Base-by-base conservation (phyloP, 768 basidiomycete species). In the Coprinopsis strossmayeri region DNA sequence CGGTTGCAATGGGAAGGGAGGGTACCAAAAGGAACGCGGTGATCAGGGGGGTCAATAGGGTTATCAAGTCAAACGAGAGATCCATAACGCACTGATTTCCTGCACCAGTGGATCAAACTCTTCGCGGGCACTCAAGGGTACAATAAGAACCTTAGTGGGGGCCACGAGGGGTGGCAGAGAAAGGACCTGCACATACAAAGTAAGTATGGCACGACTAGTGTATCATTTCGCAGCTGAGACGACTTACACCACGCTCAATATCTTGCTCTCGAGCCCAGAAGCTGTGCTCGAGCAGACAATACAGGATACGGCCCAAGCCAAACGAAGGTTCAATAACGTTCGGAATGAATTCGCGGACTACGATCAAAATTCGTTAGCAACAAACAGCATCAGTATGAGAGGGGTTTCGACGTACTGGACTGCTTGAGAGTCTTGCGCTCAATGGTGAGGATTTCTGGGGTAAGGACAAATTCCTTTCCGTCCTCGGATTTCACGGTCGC, bases 251-350 rank as follows among this genome's bases (percentile, higher is more conserved):
- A 57, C 95, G 87, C 53, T 92, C 88, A 23, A 89, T 71, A 64
- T 97, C 95, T 59, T 89, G 81, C 61, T 91, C 93, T 62, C 96
- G 82, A 51, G 80, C 80, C 96, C 95, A 98, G 76, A 85, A 99
- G 58, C 79, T 82, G 72, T 98, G 96, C 66, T 99, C 96, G 27
- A 99, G 81, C 45, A 98, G 74, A 24, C 81, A 82, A 66, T 97
- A 97, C 39, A 97, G 73, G 59, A 98, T 96, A 47, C 95, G 91
- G 46, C 95, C 95, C 56, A 98, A 81, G 51, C 96, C 95, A 67
- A 97, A 96, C 3, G 96, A 99, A 20, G 96, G 94, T 64, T 97
- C 95, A 64, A 98, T 95, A 65, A 99, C 96, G 66, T 97, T 98
- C 30, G 95, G 96, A 48, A 83, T 91, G 69, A 78, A 96, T 68